Evolutionary conservation across 2,329 filamentous ascomycete species (phyloP).

Genomic region (Nigrograna mackinnonii): DNA sequence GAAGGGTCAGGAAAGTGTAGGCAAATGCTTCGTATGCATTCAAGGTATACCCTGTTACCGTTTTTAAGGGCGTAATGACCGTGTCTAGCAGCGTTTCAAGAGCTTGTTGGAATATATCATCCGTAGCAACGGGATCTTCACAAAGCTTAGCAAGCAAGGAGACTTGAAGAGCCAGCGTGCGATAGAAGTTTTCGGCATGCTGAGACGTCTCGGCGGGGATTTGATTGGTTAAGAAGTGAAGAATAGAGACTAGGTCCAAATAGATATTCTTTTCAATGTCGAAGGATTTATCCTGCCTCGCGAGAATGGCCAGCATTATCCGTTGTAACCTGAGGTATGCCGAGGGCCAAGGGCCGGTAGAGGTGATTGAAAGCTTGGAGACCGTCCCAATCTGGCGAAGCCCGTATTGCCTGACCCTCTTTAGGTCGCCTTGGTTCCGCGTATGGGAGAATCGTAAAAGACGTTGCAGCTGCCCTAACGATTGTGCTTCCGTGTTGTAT

Average conservation of each 20-base stretch:
- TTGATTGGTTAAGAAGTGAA: slow-evolving; percentile 34
- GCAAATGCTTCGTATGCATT: slow-evolving; percentile 44
- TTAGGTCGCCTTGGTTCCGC: slow-evolving; percentile 40
- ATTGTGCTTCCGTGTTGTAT: slow-evolving; percentile 43
- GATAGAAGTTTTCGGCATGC: slow-evolving; percentile 34
- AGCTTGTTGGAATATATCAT: slow-evolving; percentile 2
- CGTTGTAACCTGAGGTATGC: slow-evolving; percentile 47
- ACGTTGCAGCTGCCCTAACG: slow-evolving; percentile 44
- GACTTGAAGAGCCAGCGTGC: slow-evolving; percentile 29
- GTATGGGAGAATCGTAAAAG: slow-evolving; percentile 49
- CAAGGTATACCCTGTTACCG: slow-evolving; percentile 37
- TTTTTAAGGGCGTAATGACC: slow-evolving; percentile 31
- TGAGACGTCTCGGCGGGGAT: slow-evolving; percentile 38
- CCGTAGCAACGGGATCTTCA: slow-evolving; percentile 4
- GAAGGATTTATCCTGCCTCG: slow-evolving; percentile 16
- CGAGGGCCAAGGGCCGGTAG: slow-evolving; percentile 41
- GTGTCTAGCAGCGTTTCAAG: slow-evolving; percentile 21
- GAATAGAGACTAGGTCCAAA: slow-evolving; percentile 16
- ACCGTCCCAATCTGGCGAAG: slow-evolving; percentile 38
- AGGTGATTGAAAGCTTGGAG: slow-evolving; percentile 20
- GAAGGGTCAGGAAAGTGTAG: slow-evolving; percentile 47
- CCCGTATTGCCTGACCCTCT: slow-evolving; percentile 45
- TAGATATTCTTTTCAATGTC: slow-evolving; percentile 14
- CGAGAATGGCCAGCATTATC: slow-evolving; percentile 40
- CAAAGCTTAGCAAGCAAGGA: slow-evolving; percentile 5